Evolutionary conservation across 1,284 basidiomycete genomes (phyloP).

Genomic region (Inonotus obliquus): DNA sequence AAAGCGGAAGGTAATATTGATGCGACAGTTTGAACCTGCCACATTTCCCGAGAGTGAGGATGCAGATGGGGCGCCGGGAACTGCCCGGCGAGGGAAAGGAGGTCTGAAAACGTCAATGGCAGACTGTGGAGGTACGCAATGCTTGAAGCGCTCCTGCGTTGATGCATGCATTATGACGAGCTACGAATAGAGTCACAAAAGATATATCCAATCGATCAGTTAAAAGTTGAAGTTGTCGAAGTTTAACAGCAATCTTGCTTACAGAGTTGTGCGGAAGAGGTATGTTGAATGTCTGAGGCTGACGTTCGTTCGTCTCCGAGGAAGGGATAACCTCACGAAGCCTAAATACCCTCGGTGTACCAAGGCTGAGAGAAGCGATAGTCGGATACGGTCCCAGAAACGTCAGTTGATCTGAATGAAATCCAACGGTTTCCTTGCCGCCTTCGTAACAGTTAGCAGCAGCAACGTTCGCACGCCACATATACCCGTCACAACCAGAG

Average conservation of each 20-base stretch:
- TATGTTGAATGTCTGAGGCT: slow-evolving; percentile 78
- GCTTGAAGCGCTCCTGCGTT: slow-evolving; percentile 87
- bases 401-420: slow-evolving; percentile 74
- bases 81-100: slow-evolving; percentile 41
- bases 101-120: slow-evolving; percentile 76
- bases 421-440: slow-evolving; percentile 78
- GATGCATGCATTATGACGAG: slow-evolving; percentile 90
- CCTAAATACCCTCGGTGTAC: slow-evolving; percentile 70
- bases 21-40: slow-evolving; percentile 60
- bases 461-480: slow-evolving; percentile 88
- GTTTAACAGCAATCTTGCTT: slow-evolving; percentile 22
- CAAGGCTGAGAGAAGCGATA: slow-evolving; percentile 91
- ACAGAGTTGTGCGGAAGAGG: slow-evolving; percentile 83
- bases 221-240: neutral
- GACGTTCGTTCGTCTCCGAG: slow-evolving; percentile 48
- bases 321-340: slow-evolving; percentile 69
- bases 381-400: slow-evolving; percentile 90
- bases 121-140: slow-evolving; percentile 71
- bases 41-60: slow-evolving; percentile 25
- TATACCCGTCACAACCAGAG: slow-evolving; percentile 30
- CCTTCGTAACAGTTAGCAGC: slow-evolving; percentile 91
- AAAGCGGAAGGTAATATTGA: slow-evolving; percentile 89
- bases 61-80: neutral
- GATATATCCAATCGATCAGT: neutral
- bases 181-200: slow-evolving; percentile 32